Conservation (phyloP, 306 rosid species). For the Neltuma alba region DNA sequence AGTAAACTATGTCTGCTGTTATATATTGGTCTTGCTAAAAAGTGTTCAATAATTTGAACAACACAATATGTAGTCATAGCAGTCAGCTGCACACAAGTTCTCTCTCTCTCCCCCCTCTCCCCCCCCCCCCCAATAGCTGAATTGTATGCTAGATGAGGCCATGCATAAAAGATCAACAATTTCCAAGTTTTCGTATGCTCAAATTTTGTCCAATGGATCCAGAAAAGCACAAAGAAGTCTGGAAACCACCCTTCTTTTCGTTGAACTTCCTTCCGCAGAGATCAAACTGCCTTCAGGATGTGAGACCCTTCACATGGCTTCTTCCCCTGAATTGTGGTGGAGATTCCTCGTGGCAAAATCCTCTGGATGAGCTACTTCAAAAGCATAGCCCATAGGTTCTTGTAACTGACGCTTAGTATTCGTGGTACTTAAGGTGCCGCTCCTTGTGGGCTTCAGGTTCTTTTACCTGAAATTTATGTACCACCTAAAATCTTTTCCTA, state of each 20-base stretch:
- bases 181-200: slow-evolving; percentile 33
- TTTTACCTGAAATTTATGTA: neutral
- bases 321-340: neutral
- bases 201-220: slow-evolving; percentile 9
- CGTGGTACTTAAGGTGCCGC: slow-evolving; percentile 30
- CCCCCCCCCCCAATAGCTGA: no score
- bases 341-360: slow-evolving; percentile 16
- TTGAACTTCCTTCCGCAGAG: slow-evolving; percentile 32
- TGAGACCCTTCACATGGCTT: slow-evolving; percentile 21
- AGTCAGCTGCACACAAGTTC: neutral
- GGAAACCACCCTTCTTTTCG: slow-evolving; percentile 5
- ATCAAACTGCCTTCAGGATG: slow-evolving; percentile 38
- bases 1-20: neutral
- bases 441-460: slow-evolving; percentile 30
- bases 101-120: slow-evolving; percentile 41
- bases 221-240: neutral
- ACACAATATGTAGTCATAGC: neutral
- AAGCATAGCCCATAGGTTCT: slow-evolving; percentile 35
- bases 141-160: slow-evolving; percentile 29
- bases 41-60: neutral
- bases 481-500: neutral
- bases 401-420: slow-evolving; percentile 33
- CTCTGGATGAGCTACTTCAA: slow-evolving; percentile 17
- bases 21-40: neutral
- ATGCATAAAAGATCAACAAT: slow-evolving; percentile 13